A percentile compares a stretch with the other conserved stretches of the same genome.
Conservation (phyloP, 2,329 filamentous ascomycete species). For the Dendryphion nanum region DNA sequence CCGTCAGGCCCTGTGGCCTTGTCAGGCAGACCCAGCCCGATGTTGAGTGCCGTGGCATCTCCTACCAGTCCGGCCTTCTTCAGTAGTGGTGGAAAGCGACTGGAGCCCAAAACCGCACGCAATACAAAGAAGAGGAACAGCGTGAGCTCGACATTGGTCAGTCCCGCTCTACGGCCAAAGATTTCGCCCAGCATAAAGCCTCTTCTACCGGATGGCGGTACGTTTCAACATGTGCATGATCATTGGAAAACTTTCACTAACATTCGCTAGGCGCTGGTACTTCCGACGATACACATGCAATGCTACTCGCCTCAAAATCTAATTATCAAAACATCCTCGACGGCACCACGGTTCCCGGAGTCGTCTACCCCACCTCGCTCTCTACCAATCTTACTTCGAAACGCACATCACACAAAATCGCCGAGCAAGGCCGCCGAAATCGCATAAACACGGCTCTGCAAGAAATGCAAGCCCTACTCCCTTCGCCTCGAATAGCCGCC, state of each 20-base stretch:
- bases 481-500: slow-evolving; percentile 46
- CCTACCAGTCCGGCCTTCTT: slow-evolving; percentile 43
- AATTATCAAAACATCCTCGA: slow-evolving; percentile 98
- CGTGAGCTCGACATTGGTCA: slow-evolving; percentile 63
- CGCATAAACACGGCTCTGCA: slow-evolving; percentile 92
- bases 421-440: slow-evolving; percentile 92
- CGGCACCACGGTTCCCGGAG: slow-evolving; percentile 84
- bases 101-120: slow-evolving; percentile 25
- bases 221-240: too few species aligned
- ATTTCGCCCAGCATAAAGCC: slow-evolving; percentile 97
- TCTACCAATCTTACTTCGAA: slow-evolving; percentile 95
- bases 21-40: slow-evolving; percentile 48
- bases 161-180: slow-evolving; percentile 80
- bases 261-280: slow-evolving; percentile 38
- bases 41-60: slow-evolving; percentile 53
- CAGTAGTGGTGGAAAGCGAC: slow-evolving; percentile 25
- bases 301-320: slow-evolving; percentile 86
- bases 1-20: slow-evolving; percentile 31
- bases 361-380: slow-evolving; percentile 85
- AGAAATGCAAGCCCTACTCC: slow-evolving; percentile 86
- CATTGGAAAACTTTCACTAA: too few species aligned
- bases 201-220: slow-evolving; percentile 69
- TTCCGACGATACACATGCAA: slow-evolving; percentile 62
- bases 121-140: slow-evolving; percentile 54
- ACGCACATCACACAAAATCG: slow-evolving; percentile 95